Evolutionary conservation across 1,284 basidiomycete species (phyloP).

Genomic region (Meira nashicola): DNA sequence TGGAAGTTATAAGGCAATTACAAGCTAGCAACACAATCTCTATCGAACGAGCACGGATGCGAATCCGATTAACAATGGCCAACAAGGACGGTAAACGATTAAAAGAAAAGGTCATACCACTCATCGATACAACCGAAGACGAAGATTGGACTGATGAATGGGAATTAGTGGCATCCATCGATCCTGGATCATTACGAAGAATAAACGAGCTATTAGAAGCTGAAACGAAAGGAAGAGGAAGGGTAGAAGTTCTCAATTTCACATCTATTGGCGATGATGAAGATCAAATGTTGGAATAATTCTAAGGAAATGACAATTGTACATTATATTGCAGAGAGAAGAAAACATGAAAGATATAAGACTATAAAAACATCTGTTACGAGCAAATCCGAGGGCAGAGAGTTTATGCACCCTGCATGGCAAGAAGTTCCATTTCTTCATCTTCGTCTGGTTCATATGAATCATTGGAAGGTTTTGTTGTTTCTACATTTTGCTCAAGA

Average conservation of each 20-base stretch:
- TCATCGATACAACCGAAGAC: constrained; percentile 77
- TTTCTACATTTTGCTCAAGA: neutral
- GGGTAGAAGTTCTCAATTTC: constrained; percentile 57
- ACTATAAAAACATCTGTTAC: neutral
- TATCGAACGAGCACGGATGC: constrained; percentile 87
- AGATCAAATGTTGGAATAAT: constrained; percentile 23
- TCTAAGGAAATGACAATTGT: neutral
- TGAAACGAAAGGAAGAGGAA: constrained; percentile 73
- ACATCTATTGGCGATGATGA: constrained; percentile 40
- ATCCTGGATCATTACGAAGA: constrained; percentile 82
- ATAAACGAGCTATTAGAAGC: constrained; percentile 85
- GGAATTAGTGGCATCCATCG: constrained; percentile 85
- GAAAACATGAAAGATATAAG: neutral
- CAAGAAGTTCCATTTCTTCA: neutral
- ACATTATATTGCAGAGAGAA: constrained; percentile 3
- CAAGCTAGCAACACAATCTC: constrained; percentile 64
- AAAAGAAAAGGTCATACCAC: constrained; percentile 67
- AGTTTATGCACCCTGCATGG: neutral
- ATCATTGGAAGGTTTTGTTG: neutral
- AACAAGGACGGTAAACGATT: constrained; percentile 67
- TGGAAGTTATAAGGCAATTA: constrained; percentile 82
- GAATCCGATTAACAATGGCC: constrained; percentile 76
- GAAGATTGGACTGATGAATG: constrained; percentile 76
- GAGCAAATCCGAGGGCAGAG: neutral
- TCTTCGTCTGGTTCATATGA: neutral